These are phyloP conservation scores for Blepharisma stoltei DNA, from an alignment of 73 alveolate species.

Conservation along the genomic window DNA sequence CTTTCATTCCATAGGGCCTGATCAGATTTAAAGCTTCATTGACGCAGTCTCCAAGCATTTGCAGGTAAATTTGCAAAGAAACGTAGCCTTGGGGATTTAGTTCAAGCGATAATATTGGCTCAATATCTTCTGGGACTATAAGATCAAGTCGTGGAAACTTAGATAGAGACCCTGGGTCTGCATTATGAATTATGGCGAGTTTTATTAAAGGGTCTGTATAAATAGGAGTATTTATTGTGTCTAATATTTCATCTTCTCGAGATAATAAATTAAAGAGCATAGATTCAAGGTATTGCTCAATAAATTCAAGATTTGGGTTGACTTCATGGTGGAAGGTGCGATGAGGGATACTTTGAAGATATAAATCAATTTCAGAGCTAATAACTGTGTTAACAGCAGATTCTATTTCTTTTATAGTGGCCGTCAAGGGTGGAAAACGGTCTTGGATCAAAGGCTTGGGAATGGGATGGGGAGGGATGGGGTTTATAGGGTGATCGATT, in stretches of 20 bases:
- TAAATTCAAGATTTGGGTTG: neutral
- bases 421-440: no score
- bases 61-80: neutral
- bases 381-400: neutral
- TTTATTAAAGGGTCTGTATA: neutral
- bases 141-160: constrained; percentile 6
- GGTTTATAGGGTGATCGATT: no score
- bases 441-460: no score
- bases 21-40: constrained; percentile 80
- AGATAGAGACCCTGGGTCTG: neutral
- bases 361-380: neutral
- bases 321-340: neutral
- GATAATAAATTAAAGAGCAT: neutral
- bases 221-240: constrained; percentile 17
- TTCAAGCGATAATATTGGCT: constrained; percentile 12
- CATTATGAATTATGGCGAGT: neutral
- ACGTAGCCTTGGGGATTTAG: neutral
- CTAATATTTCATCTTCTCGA: neutral
- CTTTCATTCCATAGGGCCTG: constrained; percentile 80
- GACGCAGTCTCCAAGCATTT: constrained; percentile 66
- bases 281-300: neutral
- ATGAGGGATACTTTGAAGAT: neutral
- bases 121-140: neutral
- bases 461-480: no score
- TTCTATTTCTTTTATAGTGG: no score